Evolutionary conservation across 2,329 filamentous ascomycete species (phyloP).

Genomic region (Venturia oleaginea): DNA sequence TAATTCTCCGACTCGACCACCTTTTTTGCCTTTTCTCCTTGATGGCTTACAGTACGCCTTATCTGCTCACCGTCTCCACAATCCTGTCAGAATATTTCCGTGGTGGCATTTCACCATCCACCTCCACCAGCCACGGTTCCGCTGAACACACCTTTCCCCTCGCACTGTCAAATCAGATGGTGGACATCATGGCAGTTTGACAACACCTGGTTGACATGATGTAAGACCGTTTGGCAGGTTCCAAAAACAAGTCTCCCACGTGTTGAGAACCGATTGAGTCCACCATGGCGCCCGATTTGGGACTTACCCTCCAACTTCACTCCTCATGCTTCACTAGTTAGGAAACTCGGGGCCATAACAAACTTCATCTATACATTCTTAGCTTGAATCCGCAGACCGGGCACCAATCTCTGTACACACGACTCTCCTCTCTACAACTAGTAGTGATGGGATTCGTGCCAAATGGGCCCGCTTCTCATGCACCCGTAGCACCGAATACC

Average conservation of each 20-base stretch:
- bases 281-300: neutral
- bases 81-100: neutral
- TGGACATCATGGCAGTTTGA: neutral
- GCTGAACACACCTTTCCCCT: neutral
- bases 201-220: neutral
- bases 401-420: neutral
- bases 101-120: neutral
- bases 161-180: neutral
- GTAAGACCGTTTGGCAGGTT: neutral
- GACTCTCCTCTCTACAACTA: neutral
- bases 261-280: neutral
- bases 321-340: neutral
- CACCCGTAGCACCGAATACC: constrained; percentile 15
- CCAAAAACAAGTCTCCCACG: neutral
- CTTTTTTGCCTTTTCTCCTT: neutral
- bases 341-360: neutral
- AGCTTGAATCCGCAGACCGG: neutral
- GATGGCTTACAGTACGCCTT: neutral
- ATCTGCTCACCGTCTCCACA: neutral
- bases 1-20: neutral
- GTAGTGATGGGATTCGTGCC: neutral
- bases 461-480: neutral
- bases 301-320: neutral
- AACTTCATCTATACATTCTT: neutral
- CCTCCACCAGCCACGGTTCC: neutral